A percentile compares a stretch with the other conserved stretches of the same genome.
These are phyloP conservation scores for Drechslerella stenobrocha DNA, from an alignment of 2,329 filamentous ascomycete species.

Conservation along the genomic window DNA sequence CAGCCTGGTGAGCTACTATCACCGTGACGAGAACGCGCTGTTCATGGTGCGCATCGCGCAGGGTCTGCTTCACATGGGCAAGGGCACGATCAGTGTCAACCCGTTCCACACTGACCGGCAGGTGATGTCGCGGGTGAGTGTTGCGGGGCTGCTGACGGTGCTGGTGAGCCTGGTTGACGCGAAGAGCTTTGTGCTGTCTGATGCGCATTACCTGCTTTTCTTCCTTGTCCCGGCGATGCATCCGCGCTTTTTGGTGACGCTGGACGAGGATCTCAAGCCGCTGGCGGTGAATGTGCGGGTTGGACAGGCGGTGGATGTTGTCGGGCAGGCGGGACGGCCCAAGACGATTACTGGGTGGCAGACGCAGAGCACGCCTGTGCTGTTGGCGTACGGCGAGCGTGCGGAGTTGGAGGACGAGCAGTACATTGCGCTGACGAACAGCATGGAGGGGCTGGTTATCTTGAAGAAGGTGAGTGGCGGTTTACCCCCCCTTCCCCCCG, in stretches of 20 bases:
- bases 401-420: constrained; percentile 97
- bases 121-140: constrained; percentile 86
- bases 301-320: constrained; percentile 96
- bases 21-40: constrained; percentile 89
- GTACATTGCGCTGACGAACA: constrained; percentile 88
- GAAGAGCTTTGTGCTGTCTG: constrained; percentile 69
- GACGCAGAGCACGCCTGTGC: constrained; percentile 96
- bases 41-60: constrained; percentile 97
- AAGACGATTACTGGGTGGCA: constrained; percentile 99
- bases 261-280: constrained; percentile 92
- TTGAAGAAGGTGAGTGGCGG: constrained; percentile 73
- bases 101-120: constrained; percentile 99
- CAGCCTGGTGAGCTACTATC: constrained; percentile 96
- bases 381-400: constrained; percentile 90
- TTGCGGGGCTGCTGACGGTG: constrained; percentile 85
- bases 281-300: constrained; percentile 95
- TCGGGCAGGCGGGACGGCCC: constrained; percentile 91
- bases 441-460: constrained; percentile 91
- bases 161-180: constrained; percentile 93
- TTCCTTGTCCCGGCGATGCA: constrained; percentile 97
- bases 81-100: constrained; percentile 91
- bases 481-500: not conserved
- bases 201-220: constrained; percentile 91
- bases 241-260: constrained; percentile 90
- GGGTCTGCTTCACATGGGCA: constrained; percentile 97